Conservation (phyloP, 2,329 filamentous ascomycete genomes). For the Gyromitra esculenta region DNA sequence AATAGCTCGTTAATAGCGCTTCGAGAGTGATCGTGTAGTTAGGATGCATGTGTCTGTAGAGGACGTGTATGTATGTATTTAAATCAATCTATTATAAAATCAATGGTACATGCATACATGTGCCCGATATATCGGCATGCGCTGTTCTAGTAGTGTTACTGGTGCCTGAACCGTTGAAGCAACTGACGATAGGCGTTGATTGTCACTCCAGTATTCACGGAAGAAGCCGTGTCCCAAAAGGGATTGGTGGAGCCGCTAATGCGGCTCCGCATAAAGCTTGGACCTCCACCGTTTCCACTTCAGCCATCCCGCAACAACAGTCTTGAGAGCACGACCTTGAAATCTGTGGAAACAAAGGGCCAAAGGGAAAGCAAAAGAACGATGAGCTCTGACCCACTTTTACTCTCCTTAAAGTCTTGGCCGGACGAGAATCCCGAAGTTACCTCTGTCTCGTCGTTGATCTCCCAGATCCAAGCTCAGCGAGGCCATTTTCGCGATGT, state of each 20-base stretch:
- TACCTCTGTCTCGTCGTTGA: slow-evolving; percentile 72
- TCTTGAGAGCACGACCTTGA: slow-evolving; percentile 4
- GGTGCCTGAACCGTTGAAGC: background rate
- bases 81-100: background rate
- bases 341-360: slow-evolving; percentile 9
- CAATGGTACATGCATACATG: background rate
- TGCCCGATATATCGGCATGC: background rate
- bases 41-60: background rate
- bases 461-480: slow-evolving; percentile 79
- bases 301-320: background rate
- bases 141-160: background rate
- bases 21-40: background rate
- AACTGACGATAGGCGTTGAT: background rate
- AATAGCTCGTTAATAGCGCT: background rate
- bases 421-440: slow-evolving; percentile 54
- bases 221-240: background rate
- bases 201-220: background rate
- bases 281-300: slow-evolving; percentile 4
- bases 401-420: slow-evolving; percentile 57
- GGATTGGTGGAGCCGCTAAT: background rate
- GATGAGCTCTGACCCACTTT: slow-evolving; percentile 51
- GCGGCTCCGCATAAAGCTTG: slow-evolving; percentile 30
- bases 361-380: background rate
- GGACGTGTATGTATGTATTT: background rate
- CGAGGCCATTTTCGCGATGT: slow-evolving; percentile 84